A percentile compares a stretch with the other conserved stretches of the same genome.
These are phyloP conservation scores for Yarrowia sp. DNA, from an alignment of 805 yeast genomes.

Conservation along the genomic window DNA sequence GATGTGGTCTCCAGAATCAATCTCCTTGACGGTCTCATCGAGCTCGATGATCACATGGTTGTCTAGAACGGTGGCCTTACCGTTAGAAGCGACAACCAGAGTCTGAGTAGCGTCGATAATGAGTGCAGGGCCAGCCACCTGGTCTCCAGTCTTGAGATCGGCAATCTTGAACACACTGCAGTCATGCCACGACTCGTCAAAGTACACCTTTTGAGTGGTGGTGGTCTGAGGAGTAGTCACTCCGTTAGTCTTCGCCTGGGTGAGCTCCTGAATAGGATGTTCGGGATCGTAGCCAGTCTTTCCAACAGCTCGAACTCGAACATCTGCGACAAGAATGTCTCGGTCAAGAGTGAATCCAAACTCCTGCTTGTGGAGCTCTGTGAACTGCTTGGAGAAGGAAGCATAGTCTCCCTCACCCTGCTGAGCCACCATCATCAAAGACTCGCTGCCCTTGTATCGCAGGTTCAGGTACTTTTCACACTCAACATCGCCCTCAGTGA, in stretches of 20 bases:
- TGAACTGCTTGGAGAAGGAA: constrained; percentile 53
- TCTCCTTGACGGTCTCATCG: constrained; percentile 14
- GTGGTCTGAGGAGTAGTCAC: constrained; percentile 40
- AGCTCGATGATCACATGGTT: constrained; percentile 65
- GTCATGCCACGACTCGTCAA: constrained; percentile 58
- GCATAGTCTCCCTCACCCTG: constrained; percentile 46
- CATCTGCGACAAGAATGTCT: constrained; percentile 70
- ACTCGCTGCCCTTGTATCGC: constrained; percentile 89
- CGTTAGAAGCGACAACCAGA: constrained; percentile 69
- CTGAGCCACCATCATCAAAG: constrained; percentile 70
- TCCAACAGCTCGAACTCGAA: constrained; percentile 78
- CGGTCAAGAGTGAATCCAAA: constrained; percentile 73
- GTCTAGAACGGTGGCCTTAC: constrained; percentile 61
- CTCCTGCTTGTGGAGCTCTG: constrained; percentile 66
- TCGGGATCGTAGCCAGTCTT: constrained; percentile 56
- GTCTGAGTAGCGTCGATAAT: constrained; percentile 85
- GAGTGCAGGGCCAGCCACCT: constrained; percentile 73
- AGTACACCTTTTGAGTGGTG: constrained; percentile 58
- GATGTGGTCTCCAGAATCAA: constrained; percentile 45
- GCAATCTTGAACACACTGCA: constrained; percentile 65
- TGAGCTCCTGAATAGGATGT: constrained; percentile 62
- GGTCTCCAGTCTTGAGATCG: constrained; percentile 60
- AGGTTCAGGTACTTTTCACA: constrained; percentile 75
- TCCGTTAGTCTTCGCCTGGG: constrained; percentile 46
- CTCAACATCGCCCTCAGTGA: constrained; percentile 54